These are phyloP conservation scores for Allantophomopsis lycopodina DNA, from an alignment of 2,329 filamentous ascomycete genomes.

Conservation along the genomic window DNA sequence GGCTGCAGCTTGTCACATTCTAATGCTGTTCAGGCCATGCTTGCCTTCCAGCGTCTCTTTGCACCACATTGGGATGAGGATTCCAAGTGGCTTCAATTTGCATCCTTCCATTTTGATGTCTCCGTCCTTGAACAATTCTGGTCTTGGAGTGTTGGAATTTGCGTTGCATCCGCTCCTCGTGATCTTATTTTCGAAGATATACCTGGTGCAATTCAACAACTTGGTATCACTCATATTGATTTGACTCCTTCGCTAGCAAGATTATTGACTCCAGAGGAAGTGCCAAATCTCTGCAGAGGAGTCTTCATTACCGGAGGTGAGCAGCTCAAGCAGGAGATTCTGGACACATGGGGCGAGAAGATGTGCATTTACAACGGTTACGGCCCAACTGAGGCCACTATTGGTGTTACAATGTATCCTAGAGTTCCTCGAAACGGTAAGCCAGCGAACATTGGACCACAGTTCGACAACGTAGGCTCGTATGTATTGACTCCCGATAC, in stretches of 20 bases:
- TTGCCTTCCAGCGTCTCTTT: constrained; percentile 74
- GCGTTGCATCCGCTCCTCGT: constrained; percentile 66
- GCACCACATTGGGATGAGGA: constrained; percentile 54
- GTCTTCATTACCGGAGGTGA: constrained; percentile 93
- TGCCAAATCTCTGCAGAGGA: constrained; percentile 65
- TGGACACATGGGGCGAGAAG: constrained; percentile 71
- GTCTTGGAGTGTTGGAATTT: constrained; percentile 87
- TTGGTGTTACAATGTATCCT: constrained; percentile 83
- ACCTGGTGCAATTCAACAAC: constrained; percentile 51
- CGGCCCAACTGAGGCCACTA: constrained; percentile 85
- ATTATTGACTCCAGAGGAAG: constrained; percentile 64
- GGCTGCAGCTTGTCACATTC: constrained; percentile 73
- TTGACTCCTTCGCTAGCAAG: constrained; percentile 79
- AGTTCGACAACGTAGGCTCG: constrained; percentile 79
- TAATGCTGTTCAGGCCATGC: constrained; percentile 80
- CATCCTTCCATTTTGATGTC: constrained; percentile 89
- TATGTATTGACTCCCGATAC: constrained; percentile 63
- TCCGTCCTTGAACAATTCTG: constrained; percentile 89
- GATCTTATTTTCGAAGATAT: constrained; percentile 81
- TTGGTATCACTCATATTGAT: constrained; percentile 81
- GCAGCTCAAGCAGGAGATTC: constrained; percentile 74
- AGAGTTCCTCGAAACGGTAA: constrained; percentile 65
- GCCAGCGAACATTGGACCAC: constrained; percentile 74
- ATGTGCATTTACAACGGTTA: constrained; percentile 85
- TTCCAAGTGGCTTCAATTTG: constrained; percentile 85